Evolutionary conservation across 2,329 filamentous ascomycete species (phyloP), one percentile per base, ranked within the genome.

Genomic region (Fusarium torreyae): DNA sequence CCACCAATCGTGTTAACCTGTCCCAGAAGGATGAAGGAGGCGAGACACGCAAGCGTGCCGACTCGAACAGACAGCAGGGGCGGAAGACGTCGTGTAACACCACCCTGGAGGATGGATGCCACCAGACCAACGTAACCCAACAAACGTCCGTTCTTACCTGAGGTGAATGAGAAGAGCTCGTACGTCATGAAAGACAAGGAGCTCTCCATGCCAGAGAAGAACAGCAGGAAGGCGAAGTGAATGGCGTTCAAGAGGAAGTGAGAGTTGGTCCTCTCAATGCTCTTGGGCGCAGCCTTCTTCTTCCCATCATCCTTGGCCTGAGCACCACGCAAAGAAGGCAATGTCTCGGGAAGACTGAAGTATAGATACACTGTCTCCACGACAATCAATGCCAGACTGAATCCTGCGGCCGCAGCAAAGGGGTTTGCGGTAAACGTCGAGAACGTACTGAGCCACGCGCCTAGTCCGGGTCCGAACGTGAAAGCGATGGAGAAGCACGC

Each of bases 181-280:
- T 96, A 97, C 0, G 95, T 98, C 89, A 99, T 94, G 79, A 99
- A 99, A 0, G 96, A 94, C 5, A 99, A 87, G 1, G 94, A 97
- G 80, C 97, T 98, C 78, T 99, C 96, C 92, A 99, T 95, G 64
- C 96, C 96, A 3, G 94, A 97, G 82, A 99, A 99, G 81, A 97
- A 97, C 14, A 99, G 89, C 63, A 99, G 89, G 80, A 99, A 99
- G 46, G 91, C 82, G 76, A 98, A 92, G 80, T 99, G 96, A 0
- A 93, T 90, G 2, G 91, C 81, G 77, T 98, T 98, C 46, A 99
- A 89, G 14, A 97, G 78, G 31, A 88, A 81, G 71, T 96, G 94
- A 5, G 92, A 94, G 81, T 98, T 98, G 5, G 93, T 97, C 60
- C 92, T 85, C 72, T 82, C 80, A 24, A 79, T 61, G 22, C 70